phyloP scores from a whole-genome alignment of 2,329 filamentous ascomycete genomes.

The Nigrospora oryzae region DNA sequence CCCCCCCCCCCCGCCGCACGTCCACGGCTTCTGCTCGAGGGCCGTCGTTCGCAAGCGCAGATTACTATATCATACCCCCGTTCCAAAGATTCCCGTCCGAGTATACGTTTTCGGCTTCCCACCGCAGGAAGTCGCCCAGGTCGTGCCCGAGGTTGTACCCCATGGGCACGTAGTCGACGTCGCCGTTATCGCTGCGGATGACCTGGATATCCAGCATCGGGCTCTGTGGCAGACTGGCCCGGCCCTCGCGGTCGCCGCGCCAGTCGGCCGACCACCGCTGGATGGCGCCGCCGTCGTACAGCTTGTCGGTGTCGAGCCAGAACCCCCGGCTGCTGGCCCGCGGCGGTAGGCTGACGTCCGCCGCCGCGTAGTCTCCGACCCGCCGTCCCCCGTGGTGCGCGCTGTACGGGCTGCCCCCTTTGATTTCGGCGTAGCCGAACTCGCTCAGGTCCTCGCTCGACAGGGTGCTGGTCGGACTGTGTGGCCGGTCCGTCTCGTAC shows the following conservation, averaged over 20 bases:
- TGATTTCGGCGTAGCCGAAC: constrained; percentile 16
- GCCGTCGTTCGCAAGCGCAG: too few species aligned
- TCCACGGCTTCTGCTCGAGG: too few species aligned
- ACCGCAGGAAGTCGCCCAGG: constrained; percentile 48
- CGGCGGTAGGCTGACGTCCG: not conserved
- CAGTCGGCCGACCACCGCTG: constrained; percentile 26
- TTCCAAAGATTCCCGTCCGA: constrained; percentile 8
- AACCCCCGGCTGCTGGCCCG: constrained; percentile 1
- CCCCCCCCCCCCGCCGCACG: too few species aligned
- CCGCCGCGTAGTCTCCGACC: constrained; percentile 5
- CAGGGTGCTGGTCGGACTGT: constrained; percentile 18
- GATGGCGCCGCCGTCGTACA: constrained; percentile 6
- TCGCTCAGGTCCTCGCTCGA: constrained; percentile 19
- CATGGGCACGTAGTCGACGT: constrained; percentile 42
- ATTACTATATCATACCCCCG: constrained; percentile 3
- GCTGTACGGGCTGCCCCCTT: constrained; percentile 16
- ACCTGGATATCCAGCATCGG: constrained; percentile 39
- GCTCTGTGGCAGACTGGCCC: constrained; percentile 39
- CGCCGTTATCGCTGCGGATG: constrained; percentile 29
- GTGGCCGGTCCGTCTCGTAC: constrained; percentile 15
- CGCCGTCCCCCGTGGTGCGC: constrained; percentile 15
- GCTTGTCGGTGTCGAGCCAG: constrained; percentile 6
- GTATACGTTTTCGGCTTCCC: constrained; percentile 45
- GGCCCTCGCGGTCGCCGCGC: constrained; percentile 20
- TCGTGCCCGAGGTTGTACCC: constrained; percentile 53